phyloP scores from a whole-genome alignment of 1,284 basidiomycete species.

The Xerocomus nothofagi region DNA sequence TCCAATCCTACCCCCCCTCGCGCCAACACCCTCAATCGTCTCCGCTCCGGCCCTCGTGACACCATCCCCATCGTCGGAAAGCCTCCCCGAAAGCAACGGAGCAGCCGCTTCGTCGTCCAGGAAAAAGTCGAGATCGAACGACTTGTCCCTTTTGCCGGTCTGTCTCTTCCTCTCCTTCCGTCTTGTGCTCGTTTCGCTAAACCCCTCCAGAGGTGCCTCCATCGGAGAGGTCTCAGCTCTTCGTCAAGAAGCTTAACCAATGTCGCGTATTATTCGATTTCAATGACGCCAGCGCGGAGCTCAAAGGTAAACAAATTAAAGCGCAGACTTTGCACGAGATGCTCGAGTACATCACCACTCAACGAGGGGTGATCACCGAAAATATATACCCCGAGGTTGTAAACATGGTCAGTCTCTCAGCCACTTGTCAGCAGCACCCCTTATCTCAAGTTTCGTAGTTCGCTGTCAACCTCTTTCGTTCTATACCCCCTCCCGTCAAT shows the following conservation, averaged over 20 bases:
- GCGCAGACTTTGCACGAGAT: conserved; percentile 97
- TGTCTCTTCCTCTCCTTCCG: not conserved
- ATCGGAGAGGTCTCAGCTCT: conserved; percentile 87
- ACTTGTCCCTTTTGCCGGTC: conserved; percentile 90
- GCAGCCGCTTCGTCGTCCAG: conserved; percentile 93
- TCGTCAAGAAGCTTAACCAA: conserved; percentile 94
- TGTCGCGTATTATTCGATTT: conserved; percentile 98
- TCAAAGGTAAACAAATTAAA: conserved; percentile 98
- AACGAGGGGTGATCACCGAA: conserved; percentile 96
- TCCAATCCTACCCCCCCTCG: conserved; percentile 57
- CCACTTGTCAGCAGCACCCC: conserved; percentile 12
- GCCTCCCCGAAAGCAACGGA: conserved; percentile 93
- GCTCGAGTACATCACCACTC: conserved; percentile 98
- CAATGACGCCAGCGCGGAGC: conserved; percentile 94
- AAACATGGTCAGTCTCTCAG: conserved; percentile 73
- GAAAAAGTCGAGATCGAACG: conserved; percentile 97
- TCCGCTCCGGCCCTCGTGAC: conserved; percentile 81
- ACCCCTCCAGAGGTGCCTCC: conserved; percentile 77
- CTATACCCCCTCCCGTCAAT: conserved; percentile 99
- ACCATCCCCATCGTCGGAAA: conserved; percentile 95
- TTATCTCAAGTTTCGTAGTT: conserved; percentile 56
- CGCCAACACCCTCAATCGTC: conserved; percentile 63
- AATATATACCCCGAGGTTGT: conserved; percentile 99
- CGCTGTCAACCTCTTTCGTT: conserved; percentile 96
- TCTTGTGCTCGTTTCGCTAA: conserved; percentile 9